Evolutionary conservation across 2,329 filamentous ascomycete genomes (phyloP), one percentile per base, ranked within the genome.

Genomic region (Dactylella cylindrospora): DNA sequence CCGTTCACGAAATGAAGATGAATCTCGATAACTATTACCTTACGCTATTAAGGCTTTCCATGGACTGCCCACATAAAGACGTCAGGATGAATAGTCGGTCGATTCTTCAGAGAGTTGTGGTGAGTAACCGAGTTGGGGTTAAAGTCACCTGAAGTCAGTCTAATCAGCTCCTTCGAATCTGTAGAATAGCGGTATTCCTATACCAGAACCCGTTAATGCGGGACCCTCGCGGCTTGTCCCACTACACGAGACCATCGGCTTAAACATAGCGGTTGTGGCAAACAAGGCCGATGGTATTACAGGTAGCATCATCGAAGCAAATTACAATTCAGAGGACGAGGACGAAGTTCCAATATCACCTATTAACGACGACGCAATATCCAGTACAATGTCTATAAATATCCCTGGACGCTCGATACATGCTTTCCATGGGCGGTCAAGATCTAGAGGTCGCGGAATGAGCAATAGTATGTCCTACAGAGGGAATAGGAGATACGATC

Each of bases 11-110:
- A 31, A 67, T 68, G 66, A 68, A 61, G 31, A 64, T 61, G 15
- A 68, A 68, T 43, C 41, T 68, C 20, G 66, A 67, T 39, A 67
- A 68, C 33, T 68, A 67, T 36, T 68, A 67, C 35, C 43, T 65
- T 15, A 67, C 66, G 36, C 19, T 68, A 32, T 35, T 68, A 26
- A 65, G 67, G 20, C 60, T 68, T 38, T 67, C 67, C 12, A 59
- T 67, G 32, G 67, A 68, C 35, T 67, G 67, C 13, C 66, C 66
- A 5, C 65, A 66, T 46, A 66, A 67, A 33, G 67, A 68, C 36
- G 59, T 64, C 19, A 40, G 66, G 25, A 64, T 67, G 19, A 66
- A 59, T 25, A 64, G 66, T 28, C 60, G 66, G 49, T 50, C 59
- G 38, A 62, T 68, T 50, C 57, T 68, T 19, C 54, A 68, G 35